These are phyloP conservation scores for Syncephalastrum sp. DNA, from an alignment of 371 early-diverging fungal species.

Conservation along the genomic window DNA sequence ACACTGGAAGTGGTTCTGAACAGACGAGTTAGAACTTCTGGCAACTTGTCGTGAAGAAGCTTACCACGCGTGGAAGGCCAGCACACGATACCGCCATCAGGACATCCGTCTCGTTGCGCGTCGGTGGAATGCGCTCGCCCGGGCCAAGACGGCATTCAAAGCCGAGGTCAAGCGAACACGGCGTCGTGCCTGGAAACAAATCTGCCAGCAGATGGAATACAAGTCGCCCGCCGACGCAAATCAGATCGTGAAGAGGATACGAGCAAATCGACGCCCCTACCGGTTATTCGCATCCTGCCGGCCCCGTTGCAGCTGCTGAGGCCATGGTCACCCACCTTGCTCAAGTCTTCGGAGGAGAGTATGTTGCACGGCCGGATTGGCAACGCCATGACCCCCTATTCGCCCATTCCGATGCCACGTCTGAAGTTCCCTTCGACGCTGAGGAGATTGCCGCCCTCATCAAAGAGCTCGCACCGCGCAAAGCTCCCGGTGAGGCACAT, in stretches of 20 bases:
- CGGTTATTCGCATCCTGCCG: conserved; percentile 2
- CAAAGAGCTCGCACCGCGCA: not conserved
- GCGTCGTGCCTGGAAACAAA: conserved; percentile 14
- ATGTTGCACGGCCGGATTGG: not conserved
- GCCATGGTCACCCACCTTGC: conserved; percentile 5
- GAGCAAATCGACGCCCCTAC: not conserved
- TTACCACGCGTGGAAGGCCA: no score
- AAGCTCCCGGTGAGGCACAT: conserved; percentile 26
- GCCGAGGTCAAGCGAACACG: not conserved
- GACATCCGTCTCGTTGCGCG: no score
- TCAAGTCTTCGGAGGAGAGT: conserved; percentile 2
- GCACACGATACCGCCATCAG: no score
- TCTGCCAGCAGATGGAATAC: conserved; percentile 5
- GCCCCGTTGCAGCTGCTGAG: conserved; percentile 5
- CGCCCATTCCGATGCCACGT: no score
- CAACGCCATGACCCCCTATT: not conserved
- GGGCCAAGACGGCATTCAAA: no score
- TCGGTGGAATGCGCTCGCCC: no score
- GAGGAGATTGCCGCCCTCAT: no score
- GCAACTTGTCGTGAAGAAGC: conserved; percentile 1
- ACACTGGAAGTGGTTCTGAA: conserved; percentile 13
- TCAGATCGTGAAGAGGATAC: not conserved
- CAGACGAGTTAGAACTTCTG: conserved; percentile 7
- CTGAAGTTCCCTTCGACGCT: no score
- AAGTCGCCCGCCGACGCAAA: not conserved